Conservation (phyloP, 768 basidiomycete species). For the Mycena venus region DNA sequence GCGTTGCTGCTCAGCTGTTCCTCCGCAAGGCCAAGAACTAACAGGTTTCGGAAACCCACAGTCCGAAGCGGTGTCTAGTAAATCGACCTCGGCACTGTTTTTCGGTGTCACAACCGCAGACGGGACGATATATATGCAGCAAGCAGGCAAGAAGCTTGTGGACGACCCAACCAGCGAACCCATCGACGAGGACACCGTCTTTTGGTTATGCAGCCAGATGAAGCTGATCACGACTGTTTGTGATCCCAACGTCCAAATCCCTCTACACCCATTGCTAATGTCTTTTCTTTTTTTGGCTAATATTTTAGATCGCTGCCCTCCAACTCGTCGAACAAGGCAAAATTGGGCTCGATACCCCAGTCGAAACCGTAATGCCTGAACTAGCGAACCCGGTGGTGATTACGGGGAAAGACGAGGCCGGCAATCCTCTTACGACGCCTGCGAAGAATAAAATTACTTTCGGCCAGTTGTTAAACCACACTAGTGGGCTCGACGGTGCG, state of each 20-base stretch:
- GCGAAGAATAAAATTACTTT: conserved; percentile 40
- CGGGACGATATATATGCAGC: neutral
- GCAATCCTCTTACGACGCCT: conserved; percentile 20
- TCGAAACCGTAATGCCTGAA: conserved; percentile 41
- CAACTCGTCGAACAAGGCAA: conserved; percentile 47
- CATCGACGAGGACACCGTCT: conserved; percentile 15
- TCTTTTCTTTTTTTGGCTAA: neutral
- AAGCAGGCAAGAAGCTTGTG: neutral
- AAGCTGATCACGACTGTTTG: conserved; percentile 19
- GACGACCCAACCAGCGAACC: conserved; percentile 2
- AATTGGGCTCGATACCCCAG: conserved; percentile 40
- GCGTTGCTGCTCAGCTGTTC: no score
- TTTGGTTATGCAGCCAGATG: conserved; percentile 24
- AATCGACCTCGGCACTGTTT: conserved; percentile 4
- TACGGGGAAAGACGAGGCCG: conserved; percentile 27
- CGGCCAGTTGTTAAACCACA: conserved; percentile 45
- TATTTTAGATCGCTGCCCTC: conserved; percentile 42
- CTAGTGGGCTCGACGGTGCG: conserved; percentile 42
- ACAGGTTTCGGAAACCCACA: neutral
- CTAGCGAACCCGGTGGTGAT: conserved; percentile 43
- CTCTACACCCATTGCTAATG: no score
- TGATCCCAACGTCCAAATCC: no score
- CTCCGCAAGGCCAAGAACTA: no score
- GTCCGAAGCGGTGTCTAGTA: neutral
- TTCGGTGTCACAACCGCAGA: conserved; percentile 2